Percentiles rank a stretch among this genome's conserved stretches.
Evolutionary conservation across 2,329 filamentous ascomycete species (phyloP).

Genomic region (Neocatenulostroma microsporum): DNA sequence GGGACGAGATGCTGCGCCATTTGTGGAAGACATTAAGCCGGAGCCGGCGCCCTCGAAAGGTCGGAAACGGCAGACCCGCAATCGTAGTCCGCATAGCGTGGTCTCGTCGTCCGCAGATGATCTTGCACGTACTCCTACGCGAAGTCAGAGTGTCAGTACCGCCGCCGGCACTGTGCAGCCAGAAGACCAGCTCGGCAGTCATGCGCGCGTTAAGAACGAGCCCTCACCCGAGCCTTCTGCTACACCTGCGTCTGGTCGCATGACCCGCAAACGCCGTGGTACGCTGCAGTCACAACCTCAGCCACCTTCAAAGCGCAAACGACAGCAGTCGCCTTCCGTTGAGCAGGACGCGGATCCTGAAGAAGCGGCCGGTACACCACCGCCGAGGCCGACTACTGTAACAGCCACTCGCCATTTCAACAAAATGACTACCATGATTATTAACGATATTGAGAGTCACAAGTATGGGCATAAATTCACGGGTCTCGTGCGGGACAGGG

Average conservation of each 20-base stretch:
- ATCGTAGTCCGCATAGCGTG: conserved; percentile 31
- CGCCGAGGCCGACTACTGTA: conserved; percentile 28
- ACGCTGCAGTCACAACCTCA: conserved; percentile 25
- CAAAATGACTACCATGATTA: conserved; percentile 40
- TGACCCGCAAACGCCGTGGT: conserved; percentile 28
- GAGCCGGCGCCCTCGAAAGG: too few relatives aligned
- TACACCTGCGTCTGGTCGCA: conserved; percentile 17
- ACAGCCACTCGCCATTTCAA: conserved; percentile 43
- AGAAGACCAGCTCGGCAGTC: conserved; percentile 34
- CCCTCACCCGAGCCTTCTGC: conserved; percentile 29
- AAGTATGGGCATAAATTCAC: conserved; percentile 47
- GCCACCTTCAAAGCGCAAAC: conserved; percentile 35
- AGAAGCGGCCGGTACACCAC: conserved; percentile 17
- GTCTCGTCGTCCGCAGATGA: conserved; percentile 41
- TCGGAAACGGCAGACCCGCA: conserved; percentile 10
- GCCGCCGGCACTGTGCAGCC: conserved; percentile 39
- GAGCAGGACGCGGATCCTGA: conserved; percentile 11
- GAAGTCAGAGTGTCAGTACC: conserved; percentile 43
- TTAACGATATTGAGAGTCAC: conserved; percentile 46
- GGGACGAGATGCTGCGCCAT: too few relatives aligned
- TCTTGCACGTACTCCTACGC: conserved; percentile 37
- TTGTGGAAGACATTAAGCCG: too few relatives aligned
- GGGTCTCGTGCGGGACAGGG: conserved; percentile 41
- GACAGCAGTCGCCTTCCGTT: conserved; percentile 22
- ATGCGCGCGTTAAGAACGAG: conserved; percentile 40